Percentiles rank a stretch among this genome's conserved stretches.
Evolutionary conservation across 352 stramenopile genomes (phyloP).

Genomic region (Phytophthora brassicae): DNA sequence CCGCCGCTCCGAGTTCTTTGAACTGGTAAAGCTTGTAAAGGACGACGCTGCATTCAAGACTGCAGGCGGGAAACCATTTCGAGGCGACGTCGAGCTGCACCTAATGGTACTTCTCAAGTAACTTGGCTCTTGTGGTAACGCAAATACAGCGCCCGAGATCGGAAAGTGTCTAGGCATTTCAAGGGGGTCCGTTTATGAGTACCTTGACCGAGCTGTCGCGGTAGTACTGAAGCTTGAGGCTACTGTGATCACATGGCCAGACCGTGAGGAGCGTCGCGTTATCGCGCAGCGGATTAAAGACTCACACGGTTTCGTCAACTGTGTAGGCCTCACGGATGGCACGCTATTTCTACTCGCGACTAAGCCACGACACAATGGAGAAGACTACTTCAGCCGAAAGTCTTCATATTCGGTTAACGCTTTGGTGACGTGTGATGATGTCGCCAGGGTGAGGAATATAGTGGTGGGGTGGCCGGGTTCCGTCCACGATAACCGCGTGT

Average conservation of each 20-base stretch:
- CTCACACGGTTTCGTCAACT: background rate
- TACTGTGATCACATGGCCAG: background rate
- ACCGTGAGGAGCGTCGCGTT: background rate
- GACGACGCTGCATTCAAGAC: background rate
- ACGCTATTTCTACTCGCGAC: conserved; percentile 2
- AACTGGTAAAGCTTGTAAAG: background rate
- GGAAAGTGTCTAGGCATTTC: background rate
- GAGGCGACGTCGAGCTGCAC: background rate
- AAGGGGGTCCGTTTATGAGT: background rate
- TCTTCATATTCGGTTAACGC: conserved; percentile 4
- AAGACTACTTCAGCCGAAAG: conserved; percentile 8
- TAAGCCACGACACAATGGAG: background rate
- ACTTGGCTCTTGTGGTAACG: conserved; percentile 6
- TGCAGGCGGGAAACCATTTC: background rate
- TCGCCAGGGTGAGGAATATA: background rate
- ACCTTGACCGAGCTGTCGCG: background rate
- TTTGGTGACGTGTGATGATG: background rate
- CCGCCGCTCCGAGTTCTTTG: background rate
- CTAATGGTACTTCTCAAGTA: conserved; percentile 11
- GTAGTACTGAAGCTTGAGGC: background rate
- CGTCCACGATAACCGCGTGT: background rate
- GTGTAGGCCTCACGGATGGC: conserved; percentile 7
- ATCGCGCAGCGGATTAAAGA: conserved; percentile 4
- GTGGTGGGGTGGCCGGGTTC: background rate
- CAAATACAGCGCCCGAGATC: background rate